Evolutionary conservation across 140 eudicot genomes (phyloP).

Genomic region (Cichorium intybus): DNA sequence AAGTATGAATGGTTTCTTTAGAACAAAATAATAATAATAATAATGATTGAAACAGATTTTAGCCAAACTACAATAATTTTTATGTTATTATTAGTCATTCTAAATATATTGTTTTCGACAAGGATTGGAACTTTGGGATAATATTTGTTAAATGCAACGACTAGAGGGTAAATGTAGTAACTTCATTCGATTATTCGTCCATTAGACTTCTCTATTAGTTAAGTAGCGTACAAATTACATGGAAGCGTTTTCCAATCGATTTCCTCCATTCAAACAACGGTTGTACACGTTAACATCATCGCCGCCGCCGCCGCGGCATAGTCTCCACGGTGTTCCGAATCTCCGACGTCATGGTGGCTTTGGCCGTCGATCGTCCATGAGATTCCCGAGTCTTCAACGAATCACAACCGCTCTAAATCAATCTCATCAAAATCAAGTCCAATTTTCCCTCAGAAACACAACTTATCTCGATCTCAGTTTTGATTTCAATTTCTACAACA

Average conservation of each 20-base stretch:
- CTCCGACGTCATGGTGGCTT: constrained; percentile 21
- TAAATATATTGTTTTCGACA: not conserved
- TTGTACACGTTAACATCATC: constrained; percentile 10
- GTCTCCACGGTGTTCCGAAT: constrained; percentile 8
- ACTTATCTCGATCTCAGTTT: constrained; percentile 11
- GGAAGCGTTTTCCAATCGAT: constrained; percentile 1
- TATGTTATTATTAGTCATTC: no score
- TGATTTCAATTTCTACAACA: not conserved
- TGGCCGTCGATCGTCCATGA: constrained; percentile 30
- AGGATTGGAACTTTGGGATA: not conserved
- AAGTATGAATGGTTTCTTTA: no score
- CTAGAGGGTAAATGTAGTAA: not conserved
- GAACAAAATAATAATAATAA: no score
- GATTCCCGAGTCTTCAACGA: constrained; percentile 23
- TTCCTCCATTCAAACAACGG: constrained; percentile 9
- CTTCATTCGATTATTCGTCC: not conserved
- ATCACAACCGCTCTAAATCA: constrained; percentile 30
- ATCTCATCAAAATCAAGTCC: constrained; percentile 18
- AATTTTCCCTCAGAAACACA: constrained; percentile 9
- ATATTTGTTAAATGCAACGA: not conserved
- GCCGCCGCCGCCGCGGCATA: constrained; percentile 5
- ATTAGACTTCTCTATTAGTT: constrained; percentile 7
- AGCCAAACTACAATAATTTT: no score
- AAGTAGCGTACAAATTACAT: constrained; percentile 4
- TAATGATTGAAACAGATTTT: no score